These are phyloP conservation scores for Phytopythium vexans DNA, from an alignment of 352 stramenopile species.

Conservation along the genomic window DNA sequence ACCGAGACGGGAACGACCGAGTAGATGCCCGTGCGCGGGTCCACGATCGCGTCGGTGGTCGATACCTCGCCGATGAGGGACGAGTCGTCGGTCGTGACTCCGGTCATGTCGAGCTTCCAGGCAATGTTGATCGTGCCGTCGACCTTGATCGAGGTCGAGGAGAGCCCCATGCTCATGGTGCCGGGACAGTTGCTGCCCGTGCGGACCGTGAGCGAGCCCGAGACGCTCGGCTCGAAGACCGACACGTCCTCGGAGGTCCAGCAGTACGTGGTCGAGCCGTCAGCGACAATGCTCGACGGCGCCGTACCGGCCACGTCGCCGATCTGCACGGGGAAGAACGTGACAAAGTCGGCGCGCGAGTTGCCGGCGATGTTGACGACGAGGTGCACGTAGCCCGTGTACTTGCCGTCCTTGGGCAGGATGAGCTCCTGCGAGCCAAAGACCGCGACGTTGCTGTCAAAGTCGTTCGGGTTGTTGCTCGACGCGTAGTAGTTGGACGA, in stretches of 20 bases:
- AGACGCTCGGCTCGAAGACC: constrained; percentile 55
- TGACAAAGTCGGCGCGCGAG: constrained; percentile 70
- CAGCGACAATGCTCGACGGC: constrained; percentile 39
- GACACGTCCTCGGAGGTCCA: constrained; percentile 54
- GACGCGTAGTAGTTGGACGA: constrained; percentile 59
- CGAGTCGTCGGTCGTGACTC: constrained; percentile 39
- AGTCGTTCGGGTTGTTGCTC: constrained; percentile 72
- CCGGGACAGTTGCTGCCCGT: constrained; percentile 67
- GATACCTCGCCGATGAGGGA: constrained; percentile 70
- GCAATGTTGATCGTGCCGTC: constrained; percentile 51
- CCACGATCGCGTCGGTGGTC: constrained; percentile 38
- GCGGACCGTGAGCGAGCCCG: constrained; percentile 51
- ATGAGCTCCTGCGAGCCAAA: constrained; percentile 66
- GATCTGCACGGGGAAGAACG: constrained; percentile 77
- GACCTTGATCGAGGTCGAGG: constrained; percentile 40
- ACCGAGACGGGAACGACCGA: constrained; percentile 69
- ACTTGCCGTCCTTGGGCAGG: constrained; percentile 75
- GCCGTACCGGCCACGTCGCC: constrained; percentile 54
- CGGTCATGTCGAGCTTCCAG: constrained; percentile 64
- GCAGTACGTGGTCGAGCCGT: constrained; percentile 75
- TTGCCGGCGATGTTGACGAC: constrained; percentile 64
- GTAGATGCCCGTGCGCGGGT: constrained; percentile 50
- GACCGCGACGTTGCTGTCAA: constrained; percentile 41
- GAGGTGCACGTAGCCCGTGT: constrained; percentile 71
- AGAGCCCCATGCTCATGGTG: constrained; percentile 56